These are phyloP conservation scores for Colletotrichum sp. DNA, from an alignment of 2,329 filamentous ascomycete genomes.

Conservation along the genomic window DNA sequence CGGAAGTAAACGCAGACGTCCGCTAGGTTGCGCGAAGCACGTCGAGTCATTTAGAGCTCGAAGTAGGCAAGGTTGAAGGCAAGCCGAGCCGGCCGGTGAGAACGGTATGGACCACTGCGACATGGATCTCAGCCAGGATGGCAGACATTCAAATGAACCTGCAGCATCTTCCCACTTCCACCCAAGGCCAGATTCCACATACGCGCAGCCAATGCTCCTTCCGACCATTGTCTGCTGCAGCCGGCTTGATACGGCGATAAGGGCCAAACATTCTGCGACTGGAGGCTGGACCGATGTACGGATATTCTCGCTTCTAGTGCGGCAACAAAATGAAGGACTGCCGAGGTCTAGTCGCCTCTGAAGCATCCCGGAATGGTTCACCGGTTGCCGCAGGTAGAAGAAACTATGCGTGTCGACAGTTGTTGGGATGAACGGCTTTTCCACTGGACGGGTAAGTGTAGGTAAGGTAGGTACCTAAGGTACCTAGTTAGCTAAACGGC, in stretches of 20 bases:
- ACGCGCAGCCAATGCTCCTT: neutral
- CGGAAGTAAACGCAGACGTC: neutral
- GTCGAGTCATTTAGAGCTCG: neutral
- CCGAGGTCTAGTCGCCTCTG: neutral
- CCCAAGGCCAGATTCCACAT: neutral
- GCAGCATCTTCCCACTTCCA: neutral
- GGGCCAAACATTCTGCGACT: neutral
- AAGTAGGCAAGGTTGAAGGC: neutral
- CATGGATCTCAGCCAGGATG: neutral
- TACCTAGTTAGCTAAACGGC: neutral
- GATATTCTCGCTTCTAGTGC: neutral
- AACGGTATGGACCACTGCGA: neutral
- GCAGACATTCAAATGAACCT: neutral
- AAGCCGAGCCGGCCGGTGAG: neutral
- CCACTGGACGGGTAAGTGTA: neutral
- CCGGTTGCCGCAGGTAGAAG: neutral
- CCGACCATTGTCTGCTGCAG: neutral
- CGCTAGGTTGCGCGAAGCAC: neutral
- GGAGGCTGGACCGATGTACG: neutral
- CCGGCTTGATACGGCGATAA: neutral
- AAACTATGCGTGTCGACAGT: neutral
- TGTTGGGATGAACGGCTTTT: neutral
- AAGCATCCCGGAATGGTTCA: neutral
- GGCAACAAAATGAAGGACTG: neutral
- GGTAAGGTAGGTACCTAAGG: no score